Conservation (phyloP, 768 basidiomycete species). For the Mycena pura region DNA sequence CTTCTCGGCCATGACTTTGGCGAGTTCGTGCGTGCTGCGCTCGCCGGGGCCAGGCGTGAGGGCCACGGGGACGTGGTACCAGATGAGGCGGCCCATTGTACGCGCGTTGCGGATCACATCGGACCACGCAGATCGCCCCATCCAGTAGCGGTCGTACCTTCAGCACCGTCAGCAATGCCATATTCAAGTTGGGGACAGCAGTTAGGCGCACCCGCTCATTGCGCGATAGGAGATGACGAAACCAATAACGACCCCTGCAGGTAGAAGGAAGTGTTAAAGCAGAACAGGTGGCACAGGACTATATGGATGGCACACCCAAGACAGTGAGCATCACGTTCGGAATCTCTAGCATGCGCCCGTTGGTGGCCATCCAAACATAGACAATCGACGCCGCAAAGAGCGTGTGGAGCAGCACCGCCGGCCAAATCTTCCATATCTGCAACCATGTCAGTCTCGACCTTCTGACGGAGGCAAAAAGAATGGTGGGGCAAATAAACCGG, state of each 20-base stretch:
- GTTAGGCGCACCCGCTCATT: conserved; percentile 43
- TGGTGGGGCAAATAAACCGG: no score
- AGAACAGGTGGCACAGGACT: background rate
- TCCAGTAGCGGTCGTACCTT: conserved; percentile 71
- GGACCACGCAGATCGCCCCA: conserved; percentile 61
- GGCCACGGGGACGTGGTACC: conserved; percentile 66
- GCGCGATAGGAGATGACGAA: conserved; percentile 74
- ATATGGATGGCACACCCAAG: conserved; percentile 47
- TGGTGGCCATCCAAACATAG: background rate
- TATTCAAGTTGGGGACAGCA: background rate
- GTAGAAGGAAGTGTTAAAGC: background rate
- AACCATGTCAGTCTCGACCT: background rate
- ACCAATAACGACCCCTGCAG: conserved; percentile 56
- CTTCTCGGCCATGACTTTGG: conserved; percentile 67
- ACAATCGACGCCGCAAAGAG: conserved; percentile 47
- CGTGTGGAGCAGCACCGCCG: conserved; percentile 66
- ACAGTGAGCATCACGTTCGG: conserved; percentile 62
- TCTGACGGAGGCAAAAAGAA: background rate
- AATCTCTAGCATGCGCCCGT: conserved; percentile 4
- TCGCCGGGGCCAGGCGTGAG: conserved; percentile 32
- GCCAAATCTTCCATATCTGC: conserved; percentile 70
- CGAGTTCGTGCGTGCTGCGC: conserved; percentile 47
- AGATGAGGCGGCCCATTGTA: conserved; percentile 59
- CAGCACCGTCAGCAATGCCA: background rate
- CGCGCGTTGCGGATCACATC: conserved; percentile 60